Conservation (phyloP, 148 eudicot genomes). For the Rhododendron williamsianum region DNA sequence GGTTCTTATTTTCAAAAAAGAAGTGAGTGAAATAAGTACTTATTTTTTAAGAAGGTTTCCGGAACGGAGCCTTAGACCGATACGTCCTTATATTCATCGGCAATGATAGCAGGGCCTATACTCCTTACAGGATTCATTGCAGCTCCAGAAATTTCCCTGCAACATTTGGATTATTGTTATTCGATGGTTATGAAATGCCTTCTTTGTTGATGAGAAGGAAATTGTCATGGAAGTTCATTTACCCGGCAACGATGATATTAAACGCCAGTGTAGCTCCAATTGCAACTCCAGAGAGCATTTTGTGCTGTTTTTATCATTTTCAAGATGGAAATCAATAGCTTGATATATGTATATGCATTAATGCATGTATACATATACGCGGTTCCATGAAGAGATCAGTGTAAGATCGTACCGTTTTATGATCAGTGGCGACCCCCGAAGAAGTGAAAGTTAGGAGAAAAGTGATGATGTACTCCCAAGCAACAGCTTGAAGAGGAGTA, state of each 20-base stretch:
- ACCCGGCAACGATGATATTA: conserved; percentile 35
- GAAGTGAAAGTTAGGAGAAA: conserved; percentile 30
- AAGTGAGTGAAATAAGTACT: too few species aligned
- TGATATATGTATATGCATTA: neutral
- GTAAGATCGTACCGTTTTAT: conserved; percentile 30
- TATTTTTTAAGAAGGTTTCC: too few species aligned
- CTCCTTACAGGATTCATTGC: conserved; percentile 52
- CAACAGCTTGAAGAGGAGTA: conserved; percentile 34
- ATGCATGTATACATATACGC: neutral
- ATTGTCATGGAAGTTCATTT: neutral
- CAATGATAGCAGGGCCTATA: conserved; percentile 37
- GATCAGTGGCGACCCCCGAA: conserved; percentile 31
- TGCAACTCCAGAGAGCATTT: conserved; percentile 32
- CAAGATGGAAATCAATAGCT: neutral
- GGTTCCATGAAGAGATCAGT: neutral
- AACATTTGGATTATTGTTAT: neutral
- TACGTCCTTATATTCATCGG: conserved; percentile 25
- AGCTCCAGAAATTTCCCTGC: conserved; percentile 42
- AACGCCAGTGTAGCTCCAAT: conserved; percentile 31
- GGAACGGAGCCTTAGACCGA: conserved; percentile 39
- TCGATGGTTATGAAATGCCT: neutral
- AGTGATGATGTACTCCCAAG: conserved; percentile 36
- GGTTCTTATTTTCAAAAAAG: too few species aligned
- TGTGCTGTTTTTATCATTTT: neutral
- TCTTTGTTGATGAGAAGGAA: neutral